Evolutionary conservation across 2,329 filamentous ascomycete species (phyloP).

Genomic region (Elsinoe necatrix): DNA sequence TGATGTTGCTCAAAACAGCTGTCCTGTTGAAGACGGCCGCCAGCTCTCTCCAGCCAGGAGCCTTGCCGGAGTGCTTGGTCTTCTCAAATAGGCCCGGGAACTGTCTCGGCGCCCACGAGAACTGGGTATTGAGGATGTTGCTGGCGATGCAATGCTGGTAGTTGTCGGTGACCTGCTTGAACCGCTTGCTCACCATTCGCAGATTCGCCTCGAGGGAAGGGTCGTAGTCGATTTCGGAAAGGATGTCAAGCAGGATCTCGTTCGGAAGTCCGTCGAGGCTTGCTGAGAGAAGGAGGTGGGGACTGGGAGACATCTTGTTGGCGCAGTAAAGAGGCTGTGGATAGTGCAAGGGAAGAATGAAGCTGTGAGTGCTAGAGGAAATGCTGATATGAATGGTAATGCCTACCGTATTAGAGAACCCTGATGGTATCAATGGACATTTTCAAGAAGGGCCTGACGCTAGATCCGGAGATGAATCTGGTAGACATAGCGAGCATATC

Average conservation of each 20-base stretch:
- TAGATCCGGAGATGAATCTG: background rate
- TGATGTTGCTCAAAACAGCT: slow-evolving; percentile 21
- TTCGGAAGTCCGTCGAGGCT: slow-evolving; percentile 22
- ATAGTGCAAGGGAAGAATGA: too few relatives aligned
- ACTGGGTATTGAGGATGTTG: slow-evolving; percentile 21
- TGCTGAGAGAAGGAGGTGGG: slow-evolving; percentile 17
- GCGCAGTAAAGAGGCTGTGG: background rate
- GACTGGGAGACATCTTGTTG: slow-evolving; percentile 19
- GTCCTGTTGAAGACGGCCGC: slow-evolving; percentile 21
- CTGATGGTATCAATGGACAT: slow-evolving; percentile 14
- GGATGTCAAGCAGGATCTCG: slow-evolving; percentile 24
- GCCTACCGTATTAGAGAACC: slow-evolving; percentile 10
- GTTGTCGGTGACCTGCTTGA: slow-evolving; percentile 23
- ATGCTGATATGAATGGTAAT: background rate
- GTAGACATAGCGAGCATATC: background rate
- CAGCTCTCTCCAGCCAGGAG: slow-evolving; percentile 10
- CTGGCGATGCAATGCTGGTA: slow-evolving; percentile 26
- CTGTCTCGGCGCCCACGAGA: slow-evolving; percentile 16
- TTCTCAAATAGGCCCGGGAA: slow-evolving; percentile 23
- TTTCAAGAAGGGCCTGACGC: background rate
- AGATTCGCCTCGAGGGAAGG: slow-evolving; percentile 20
- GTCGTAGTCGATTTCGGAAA: slow-evolving; percentile 25
- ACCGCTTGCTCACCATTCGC: slow-evolving; percentile 22
- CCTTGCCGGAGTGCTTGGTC: slow-evolving; percentile 12
- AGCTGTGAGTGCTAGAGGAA: background rate